phyloP scores from a whole-genome alignment of 1,284 basidiomycete species.

The Ustanciosporium gigantosporum region DNA sequence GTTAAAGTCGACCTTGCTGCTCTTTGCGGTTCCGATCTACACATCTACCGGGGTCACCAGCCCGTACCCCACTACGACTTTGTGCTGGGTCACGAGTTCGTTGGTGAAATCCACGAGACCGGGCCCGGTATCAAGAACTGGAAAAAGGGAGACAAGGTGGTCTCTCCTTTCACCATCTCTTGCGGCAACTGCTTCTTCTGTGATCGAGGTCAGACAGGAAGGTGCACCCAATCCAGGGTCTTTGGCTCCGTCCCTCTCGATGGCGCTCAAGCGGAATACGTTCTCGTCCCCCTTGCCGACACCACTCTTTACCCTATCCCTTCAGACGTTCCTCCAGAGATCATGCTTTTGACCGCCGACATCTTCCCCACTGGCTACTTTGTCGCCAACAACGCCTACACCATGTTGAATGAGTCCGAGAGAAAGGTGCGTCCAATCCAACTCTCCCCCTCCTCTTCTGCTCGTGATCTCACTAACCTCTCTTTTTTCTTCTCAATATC shows the following conservation, averaged over 20 bases:
- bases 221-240: slow-evolving; percentile 71
- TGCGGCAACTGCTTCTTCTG: slow-evolving; percentile 69
- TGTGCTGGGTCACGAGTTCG: slow-evolving; percentile 76
- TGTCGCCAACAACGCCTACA: slow-evolving; percentile 71
- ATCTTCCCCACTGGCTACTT: slow-evolving; percentile 66
- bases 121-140: slow-evolving; percentile 72
- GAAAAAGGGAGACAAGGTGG: slow-evolving; percentile 78
- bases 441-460: too few relatives aligned
- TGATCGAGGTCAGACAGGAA: slow-evolving; percentile 73
- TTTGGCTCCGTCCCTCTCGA: slow-evolving; percentile 75
- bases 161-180: slow-evolving; percentile 81
- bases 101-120: slow-evolving; percentile 75
- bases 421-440: slow-evolving; percentile 33
- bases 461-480: too few relatives aligned
- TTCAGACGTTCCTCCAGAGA: slow-evolving; percentile 63
- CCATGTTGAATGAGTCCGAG: slow-evolving; percentile 46
- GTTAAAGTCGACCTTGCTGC: slow-evolving; percentile 64
- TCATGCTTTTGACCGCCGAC: slow-evolving; percentile 71
- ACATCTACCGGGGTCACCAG: slow-evolving; percentile 61
- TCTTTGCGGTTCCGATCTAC: slow-evolving; percentile 80
- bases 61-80: slow-evolving; percentile 46
- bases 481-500: not conserved
- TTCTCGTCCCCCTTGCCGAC: slow-evolving; percentile 75
- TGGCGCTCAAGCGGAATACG: slow-evolving; percentile 85
- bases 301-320: slow-evolving; percentile 74